Conservation (phyloP, 2,329 filamentous ascomycete species). For the Colletotrichum orchidophilum region DNA sequence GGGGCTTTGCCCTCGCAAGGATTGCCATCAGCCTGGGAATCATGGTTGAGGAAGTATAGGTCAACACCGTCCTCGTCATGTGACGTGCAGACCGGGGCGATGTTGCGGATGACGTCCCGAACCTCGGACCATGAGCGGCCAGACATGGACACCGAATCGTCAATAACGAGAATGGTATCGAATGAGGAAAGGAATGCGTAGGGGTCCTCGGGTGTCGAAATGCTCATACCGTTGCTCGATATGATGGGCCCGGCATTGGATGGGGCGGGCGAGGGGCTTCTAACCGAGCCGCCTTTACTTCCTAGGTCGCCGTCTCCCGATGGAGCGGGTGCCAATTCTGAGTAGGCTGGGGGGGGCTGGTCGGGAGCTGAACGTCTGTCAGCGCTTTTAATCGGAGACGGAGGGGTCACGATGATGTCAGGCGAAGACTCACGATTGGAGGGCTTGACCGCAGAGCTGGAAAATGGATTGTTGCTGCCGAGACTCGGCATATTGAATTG, state of each 20-base stretch:
- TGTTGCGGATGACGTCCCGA: constrained; percentile 71
- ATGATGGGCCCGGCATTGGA: constrained; percentile 32
- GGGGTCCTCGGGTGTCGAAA: constrained; percentile 65
- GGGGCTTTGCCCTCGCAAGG: constrained; percentile 44
- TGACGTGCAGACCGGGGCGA: constrained; percentile 82
- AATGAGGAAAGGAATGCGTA: constrained; percentile 82
- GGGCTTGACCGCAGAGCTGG: constrained; percentile 26
- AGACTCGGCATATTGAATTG: constrained; percentile 27
- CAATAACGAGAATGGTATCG: constrained; percentile 90
- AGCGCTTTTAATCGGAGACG: background rate
- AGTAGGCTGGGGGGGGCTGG: constrained; percentile 49
- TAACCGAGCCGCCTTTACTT: constrained; percentile 9
- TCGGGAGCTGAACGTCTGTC: constrained; percentile 35
- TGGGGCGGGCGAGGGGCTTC: constrained; percentile 34
- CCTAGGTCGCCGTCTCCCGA: constrained; percentile 20
- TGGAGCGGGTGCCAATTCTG: constrained; percentile 11
- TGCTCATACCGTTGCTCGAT: constrained; percentile 37
- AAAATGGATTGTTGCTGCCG: constrained; percentile 33
- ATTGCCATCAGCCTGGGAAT: constrained; percentile 48
- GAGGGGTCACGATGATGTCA: background rate
- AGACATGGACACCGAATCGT: constrained; percentile 90
- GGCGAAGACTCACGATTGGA: constrained; percentile 34
- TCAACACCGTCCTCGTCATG: constrained; percentile 89
- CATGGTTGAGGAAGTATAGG: constrained; percentile 87
- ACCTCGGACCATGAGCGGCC: constrained; percentile 82